Evolutionary conservation across 1,284 basidiomycete species (phyloP), one percentile per base, ranked within the genome.

Genomic region (Tilletia setariae): DNA sequence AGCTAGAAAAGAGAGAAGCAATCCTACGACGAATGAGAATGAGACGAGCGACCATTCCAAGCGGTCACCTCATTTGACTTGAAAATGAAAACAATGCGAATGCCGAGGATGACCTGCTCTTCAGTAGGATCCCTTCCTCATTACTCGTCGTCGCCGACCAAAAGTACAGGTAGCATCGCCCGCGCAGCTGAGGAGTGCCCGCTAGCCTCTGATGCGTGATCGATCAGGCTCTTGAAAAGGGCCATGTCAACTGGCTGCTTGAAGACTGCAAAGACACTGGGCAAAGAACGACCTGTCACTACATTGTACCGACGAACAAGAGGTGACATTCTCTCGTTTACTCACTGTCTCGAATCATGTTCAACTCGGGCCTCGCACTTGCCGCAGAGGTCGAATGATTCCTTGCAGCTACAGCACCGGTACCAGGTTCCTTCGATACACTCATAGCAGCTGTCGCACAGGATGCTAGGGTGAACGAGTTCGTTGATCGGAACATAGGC

Each of bases 391-490:
- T 71, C 70, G 47, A 64, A 66, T 1, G 64, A 66, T n/a, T 69
- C 51, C 11, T 56, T 65, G 59, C 70, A 71, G 32, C 70, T 68
- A 40, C 70, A 69, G 49, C 70, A 71, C 42, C 70, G 63, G 46
- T 66, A 63, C 70, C 70, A 71, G n/a, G 46, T 13, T 13, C 67
- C 67, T 32, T 69, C 40, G 51, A 71, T 62, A 9, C 70, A 42
- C 30, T 63, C 64, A 53, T 66, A 71, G 56, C 70, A 71, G 44
- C 51, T 67, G 51, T 71, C 70, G 63, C 70, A 71, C 28, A 71
- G 53, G 23, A 69, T 71, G 49, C 64, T 69, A 8, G 70, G 64
- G 46, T 71, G 70, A 9, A 71, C 68, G 8, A 71, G 59, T 13
- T 51, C 35, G n/a, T 61, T 21, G 43, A 70, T 21, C 15, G 70